A percentile compares a stretch with the other conserved stretches of the same genome.
phyloP scores from a whole-genome alignment of 1,284 basidiomycete species.

The Moniliophthora roreri region DNA sequence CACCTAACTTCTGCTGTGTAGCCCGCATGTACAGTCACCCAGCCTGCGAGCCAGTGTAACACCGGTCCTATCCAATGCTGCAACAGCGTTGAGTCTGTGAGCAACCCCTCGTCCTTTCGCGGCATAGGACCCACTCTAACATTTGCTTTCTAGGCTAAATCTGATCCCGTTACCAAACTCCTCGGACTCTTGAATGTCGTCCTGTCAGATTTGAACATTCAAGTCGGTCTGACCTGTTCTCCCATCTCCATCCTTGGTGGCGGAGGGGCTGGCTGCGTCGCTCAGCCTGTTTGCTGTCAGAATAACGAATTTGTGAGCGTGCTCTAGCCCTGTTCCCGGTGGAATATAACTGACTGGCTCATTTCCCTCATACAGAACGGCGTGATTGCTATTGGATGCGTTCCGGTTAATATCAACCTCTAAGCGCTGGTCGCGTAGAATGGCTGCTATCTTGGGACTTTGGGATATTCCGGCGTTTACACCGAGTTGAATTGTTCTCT shows the following conservation, averaged over 20 bases:
- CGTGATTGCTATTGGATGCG: conserved; percentile 10
- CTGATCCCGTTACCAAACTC: conserved; percentile 12
- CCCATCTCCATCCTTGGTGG: conserved; percentile 15
- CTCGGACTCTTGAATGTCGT: conserved; percentile 15
- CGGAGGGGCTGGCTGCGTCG: conserved; percentile 1
- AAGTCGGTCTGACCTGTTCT: conserved; percentile 16
- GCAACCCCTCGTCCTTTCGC: no score
- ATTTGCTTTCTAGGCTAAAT: conserved; percentile 7
- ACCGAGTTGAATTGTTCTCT: no score
- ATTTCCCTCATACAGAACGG: conserved; percentile 1
- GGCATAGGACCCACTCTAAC: neutral
- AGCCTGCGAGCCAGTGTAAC: conserved; percentile 23
- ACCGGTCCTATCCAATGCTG: conserved; percentile 32
- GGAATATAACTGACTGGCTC: no score
- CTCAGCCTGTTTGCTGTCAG: conserved; percentile 15
- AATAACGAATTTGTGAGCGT: conserved; percentile 10
- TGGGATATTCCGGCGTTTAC: no score
- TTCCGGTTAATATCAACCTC: neutral
- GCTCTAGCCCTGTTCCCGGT: neutral
- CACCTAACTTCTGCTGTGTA: neutral
- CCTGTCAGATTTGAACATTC: conserved; percentile 10
- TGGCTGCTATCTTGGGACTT: no score
- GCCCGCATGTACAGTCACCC: conserved; percentile 5
- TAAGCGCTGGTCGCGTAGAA: no score
- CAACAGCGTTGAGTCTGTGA: conserved; percentile 17